Evolutionary conservation across 495 filamentous ascomycete species (phyloP), one percentile per base, ranked within the genome.

Genomic region (Trichodelitschia bisporula): DNA sequence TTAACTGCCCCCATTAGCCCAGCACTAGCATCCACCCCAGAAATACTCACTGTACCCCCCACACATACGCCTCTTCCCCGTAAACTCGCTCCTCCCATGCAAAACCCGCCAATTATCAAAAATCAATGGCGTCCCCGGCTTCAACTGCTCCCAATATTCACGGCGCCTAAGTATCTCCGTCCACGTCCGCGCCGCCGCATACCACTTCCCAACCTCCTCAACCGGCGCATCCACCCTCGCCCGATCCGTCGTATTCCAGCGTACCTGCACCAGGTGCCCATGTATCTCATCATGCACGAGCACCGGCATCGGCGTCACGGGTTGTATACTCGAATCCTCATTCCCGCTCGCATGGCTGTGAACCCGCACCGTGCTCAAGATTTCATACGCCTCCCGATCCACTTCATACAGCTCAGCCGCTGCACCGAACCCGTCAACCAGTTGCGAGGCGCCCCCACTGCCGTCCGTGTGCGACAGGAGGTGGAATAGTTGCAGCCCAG

Each of bases 21-120:
- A 8, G 10, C 6, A 8, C 10, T 11, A 41, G 31, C 24, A 15
- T 26, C 25, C 20, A 40, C 15, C 15, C 35, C 13, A 3, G 4
- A 18, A 14, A 19, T 31, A 68, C 72, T 54, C 52, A 82, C 75
- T 70, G 45, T 91, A 90, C 12, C 62, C 84, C 36, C 84, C 84
- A 46, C 78, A 89, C 48, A 95, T 73, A 39, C 80, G 69, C 39
- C 84, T 57, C 42, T 72, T 72, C 12, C 84, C 84, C 4, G 64
- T 72, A 42, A 91, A 95, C 10, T 65, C 61, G 14, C 64, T 62
- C 37, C 84, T 58, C 2, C 80, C 84, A 49, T 95, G 84, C 28
- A 95, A 49, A 33, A 90, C 77, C 35, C 84, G 62, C 82, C 82
- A 93, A 44, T 95, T 93, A 48, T 95, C 78, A 46, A 95, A 91